Percentiles rank a stretch among this genome's conserved stretches.
Evolutionary conservation across 768 basidiomycete species (phyloP).

Genomic region (Lyophyllum shimeji): DNA sequence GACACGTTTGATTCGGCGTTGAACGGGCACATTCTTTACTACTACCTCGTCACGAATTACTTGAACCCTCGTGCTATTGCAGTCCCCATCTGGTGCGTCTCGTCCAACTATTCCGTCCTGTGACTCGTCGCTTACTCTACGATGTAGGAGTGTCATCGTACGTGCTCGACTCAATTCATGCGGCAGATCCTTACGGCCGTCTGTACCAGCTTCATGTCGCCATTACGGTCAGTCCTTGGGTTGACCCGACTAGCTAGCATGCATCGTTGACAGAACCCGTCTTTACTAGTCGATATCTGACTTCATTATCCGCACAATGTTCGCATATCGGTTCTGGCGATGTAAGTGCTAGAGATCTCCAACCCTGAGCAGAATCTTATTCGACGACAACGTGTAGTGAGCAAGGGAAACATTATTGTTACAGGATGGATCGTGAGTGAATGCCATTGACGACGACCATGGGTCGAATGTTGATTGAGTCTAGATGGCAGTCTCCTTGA

Average conservation of each 20-base stretch:
- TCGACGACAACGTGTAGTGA: constrained; percentile 31
- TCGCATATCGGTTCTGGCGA: constrained; percentile 48
- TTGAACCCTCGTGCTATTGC: constrained; percentile 43
- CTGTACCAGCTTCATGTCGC: constrained; percentile 48
- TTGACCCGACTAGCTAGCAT: not conserved
- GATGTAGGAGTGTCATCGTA: constrained; percentile 50
- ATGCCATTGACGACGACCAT: not conserved
- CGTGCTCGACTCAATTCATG: constrained; percentile 17
- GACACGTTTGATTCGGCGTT: constrained; percentile 58
- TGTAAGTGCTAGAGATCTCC: constrained; percentile 32
- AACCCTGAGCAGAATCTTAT: not conserved
- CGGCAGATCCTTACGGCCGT: not conserved
- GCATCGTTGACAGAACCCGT: not conserved
- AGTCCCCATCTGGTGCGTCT: constrained; percentile 47
- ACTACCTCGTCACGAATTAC: constrained; percentile 58
- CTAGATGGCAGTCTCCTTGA: constrained; percentile 36
- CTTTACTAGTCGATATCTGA: constrained; percentile 44
- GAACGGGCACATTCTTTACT: constrained; percentile 55
- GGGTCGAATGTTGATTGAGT: not conserved
- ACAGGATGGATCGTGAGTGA: constrained; percentile 43
- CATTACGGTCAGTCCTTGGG: constrained; percentile 42
- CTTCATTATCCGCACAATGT: constrained; percentile 52
- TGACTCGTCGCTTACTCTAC: not conserved
- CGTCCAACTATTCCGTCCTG: not conserved
- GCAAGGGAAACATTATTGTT: constrained; percentile 40